Percentiles rank a stretch among this genome's conserved stretches.
These are phyloP conservation scores for Coprinopsis cinerea DNA, from an alignment of 768 basidiomycete species.

Conservation along the genomic window DNA sequence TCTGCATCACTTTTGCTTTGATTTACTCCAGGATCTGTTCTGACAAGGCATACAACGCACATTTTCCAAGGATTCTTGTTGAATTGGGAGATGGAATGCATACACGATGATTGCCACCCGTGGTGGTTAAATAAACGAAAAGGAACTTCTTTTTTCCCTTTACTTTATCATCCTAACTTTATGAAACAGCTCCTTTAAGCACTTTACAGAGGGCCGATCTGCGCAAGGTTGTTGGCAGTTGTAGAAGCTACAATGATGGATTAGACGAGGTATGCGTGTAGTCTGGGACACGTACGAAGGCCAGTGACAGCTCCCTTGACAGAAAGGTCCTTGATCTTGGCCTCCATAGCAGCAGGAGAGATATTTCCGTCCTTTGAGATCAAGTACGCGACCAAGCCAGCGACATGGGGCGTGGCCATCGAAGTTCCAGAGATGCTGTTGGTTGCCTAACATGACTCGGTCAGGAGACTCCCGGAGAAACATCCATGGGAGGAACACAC, in stretches of 20 bases:
- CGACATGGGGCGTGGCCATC: conserved; percentile 31
- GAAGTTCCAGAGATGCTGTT: conserved; percentile 21
- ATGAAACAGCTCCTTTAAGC: too few species aligned
- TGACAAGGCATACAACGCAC: too few species aligned
- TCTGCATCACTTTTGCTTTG: too few species aligned
- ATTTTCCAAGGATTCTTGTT: too few species aligned
- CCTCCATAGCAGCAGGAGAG: conserved; percentile 26
- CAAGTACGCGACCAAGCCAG: conserved; percentile 34
- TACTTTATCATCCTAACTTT: too few species aligned
- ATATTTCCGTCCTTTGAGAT: conserved; percentile 26
- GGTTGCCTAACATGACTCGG: conserved; percentile 11
- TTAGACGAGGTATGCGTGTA: background rate
- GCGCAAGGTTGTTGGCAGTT: conserved; percentile 15
- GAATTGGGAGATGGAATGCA: too few species aligned
- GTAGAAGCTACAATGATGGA: conserved; percentile 12
- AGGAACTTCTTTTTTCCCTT: too few species aligned
- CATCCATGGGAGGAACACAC: background rate
- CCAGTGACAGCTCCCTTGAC: conserved; percentile 24
- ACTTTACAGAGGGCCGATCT: conserved; percentile 10
- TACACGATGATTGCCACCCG: too few species aligned
- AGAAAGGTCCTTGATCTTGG: conserved; percentile 20
- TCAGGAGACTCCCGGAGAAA: background rate
- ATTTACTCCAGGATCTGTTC: too few species aligned
- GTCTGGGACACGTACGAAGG: conserved; percentile 23
- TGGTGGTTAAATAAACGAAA: too few species aligned